These are phyloP conservation scores for Podospora comata DNA, from an alignment of 495 filamentous ascomycete genomes.

Conservation along the genomic window DNA sequence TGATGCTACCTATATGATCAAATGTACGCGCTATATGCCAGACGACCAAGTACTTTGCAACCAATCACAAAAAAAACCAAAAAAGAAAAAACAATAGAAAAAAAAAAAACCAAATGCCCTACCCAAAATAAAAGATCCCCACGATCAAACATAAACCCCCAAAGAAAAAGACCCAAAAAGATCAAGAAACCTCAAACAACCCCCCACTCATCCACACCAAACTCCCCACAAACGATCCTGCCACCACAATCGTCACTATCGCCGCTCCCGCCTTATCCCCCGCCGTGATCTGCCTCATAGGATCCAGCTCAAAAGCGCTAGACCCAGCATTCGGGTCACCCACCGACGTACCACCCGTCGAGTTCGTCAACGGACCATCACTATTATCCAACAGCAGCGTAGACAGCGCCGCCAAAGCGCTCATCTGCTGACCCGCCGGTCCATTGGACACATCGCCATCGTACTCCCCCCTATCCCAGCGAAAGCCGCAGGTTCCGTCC, in stretches of 20 bases:
- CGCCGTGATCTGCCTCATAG: slow-evolving; percentile 35
- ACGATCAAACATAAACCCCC: not conserved
- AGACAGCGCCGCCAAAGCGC: slow-evolving; percentile 61
- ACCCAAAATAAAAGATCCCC: not conserved
- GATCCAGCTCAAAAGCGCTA: slow-evolving; percentile 17
- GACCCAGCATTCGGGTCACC: slow-evolving; percentile 65
- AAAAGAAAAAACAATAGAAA: not conserved
- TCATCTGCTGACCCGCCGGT: slow-evolving; percentile 65
- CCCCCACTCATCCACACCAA: slow-evolving; percentile 34
- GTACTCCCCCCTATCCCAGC: slow-evolving; percentile 48
- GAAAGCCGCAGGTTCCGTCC: slow-evolving; percentile 63
- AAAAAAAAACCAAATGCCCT: not conserved
- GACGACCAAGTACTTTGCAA: not conserved
- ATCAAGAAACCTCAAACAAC: slow-evolving; percentile 20
- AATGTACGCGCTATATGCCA: not conserved
- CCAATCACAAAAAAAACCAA: too few species aligned
- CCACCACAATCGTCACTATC: slow-evolving; percentile 51
- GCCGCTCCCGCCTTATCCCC: slow-evolving; percentile 59
- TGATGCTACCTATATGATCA: not conserved
- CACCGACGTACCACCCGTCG: slow-evolving; percentile 68
- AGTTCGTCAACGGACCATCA: slow-evolving; percentile 56
- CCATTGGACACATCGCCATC: slow-evolving; percentile 51
- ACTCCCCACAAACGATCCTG: slow-evolving; percentile 29
- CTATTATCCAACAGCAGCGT: slow-evolving; percentile 44
- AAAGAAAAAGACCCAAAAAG: not conserved